Base-by-base conservation (phyloP, 2,329 filamentous ascomycete genomes). In the Biscogniauxia sp. region DNA sequence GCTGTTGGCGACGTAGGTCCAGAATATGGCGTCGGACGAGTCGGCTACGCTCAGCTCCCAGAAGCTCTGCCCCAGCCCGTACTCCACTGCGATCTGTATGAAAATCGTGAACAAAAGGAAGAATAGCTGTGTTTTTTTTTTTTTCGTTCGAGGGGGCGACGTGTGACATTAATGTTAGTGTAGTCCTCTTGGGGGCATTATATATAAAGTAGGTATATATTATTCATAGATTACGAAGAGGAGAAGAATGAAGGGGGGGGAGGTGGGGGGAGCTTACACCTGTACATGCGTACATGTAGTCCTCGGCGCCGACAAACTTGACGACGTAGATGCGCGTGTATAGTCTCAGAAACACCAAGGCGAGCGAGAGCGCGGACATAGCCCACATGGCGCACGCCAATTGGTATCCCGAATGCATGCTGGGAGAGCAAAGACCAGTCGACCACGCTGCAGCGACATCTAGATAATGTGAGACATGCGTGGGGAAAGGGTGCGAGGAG, bases 1-100 rank as follows among this genome's bases (percentile, higher is more conserved):
- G 13, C 68, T 73, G 62, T 76, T 76, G 55, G 73, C 75, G 19
- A 77, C 70, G 51, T 75, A 76, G 2, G 72, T 74, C 74, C 75
- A 77, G 56, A 77, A 74, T 58, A 77, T 76, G 59, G 75, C 73
- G 28, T 73, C 57, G n/a, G 73, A 73, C 6, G 71, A 71, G 32
- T 72, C 63, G 50, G 70, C 70, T n/a, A 72, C 55, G 11, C 58
- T 63, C 1, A 77, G 68, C 2, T 55, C 55, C 73, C 71, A 76
- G 45, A 76, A 73, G 57, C 67, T 72, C 52, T 65, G 69, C 1
- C 75, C 75, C 11, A 77, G 64, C 1, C 75, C 75, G 59, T 73
- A 67, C 49, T 72, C 65, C 4, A 75, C 73, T 0, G 75, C 69
- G 11, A 76, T 68, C 60, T 77, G 75, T 60, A 77, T 72, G 61